Conservation (phyloP, 768 basidiomycete genomes). For the Leccinum ochraceum region DNA sequence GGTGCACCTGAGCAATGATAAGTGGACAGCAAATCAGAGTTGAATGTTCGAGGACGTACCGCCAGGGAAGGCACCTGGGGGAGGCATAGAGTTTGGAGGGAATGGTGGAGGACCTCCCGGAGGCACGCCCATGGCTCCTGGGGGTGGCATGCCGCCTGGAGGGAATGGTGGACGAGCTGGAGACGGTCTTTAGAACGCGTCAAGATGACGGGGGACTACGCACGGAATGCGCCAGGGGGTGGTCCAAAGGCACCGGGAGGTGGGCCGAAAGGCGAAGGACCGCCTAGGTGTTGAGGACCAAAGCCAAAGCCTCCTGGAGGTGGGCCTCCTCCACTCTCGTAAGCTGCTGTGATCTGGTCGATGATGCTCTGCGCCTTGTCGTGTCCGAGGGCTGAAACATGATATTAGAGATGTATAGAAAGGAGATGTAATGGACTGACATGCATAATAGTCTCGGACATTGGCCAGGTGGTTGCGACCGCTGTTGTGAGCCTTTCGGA, state of each 20-base stretch:
- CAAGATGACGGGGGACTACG: conserved; percentile 3
- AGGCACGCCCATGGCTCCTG: conserved; percentile 52
- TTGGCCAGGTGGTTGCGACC: conserved; percentile 97
- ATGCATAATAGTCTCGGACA: conserved; percentile 96
- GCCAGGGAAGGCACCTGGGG: conserved; percentile 49
- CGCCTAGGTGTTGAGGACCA: conserved; percentile 75
- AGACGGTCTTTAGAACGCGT: conserved; percentile 10
- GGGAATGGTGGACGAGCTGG: conserved; percentile 71
- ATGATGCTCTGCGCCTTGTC: conserved; percentile 99
- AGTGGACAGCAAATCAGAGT: conserved; percentile 1
- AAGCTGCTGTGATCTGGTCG: conserved; percentile 95
- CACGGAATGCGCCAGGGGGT: conserved; percentile 36
- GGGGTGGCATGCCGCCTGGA: conserved; percentile 51
- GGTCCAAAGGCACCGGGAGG: conserved; percentile 42
- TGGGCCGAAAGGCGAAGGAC: conserved; percentile 53
- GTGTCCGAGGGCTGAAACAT: conserved; percentile 71
- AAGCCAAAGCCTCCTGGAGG: conserved; percentile 89
- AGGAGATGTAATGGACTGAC: conserved; percentile 42
- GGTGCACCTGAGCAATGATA: conserved; percentile 37
- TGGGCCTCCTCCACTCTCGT: conserved; percentile 83
- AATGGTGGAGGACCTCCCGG: conserved; percentile 71
- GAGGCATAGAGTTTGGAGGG: conserved; percentile 59
- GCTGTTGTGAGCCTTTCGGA: conserved; percentile 97
- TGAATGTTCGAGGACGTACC: conserved; percentile 36
- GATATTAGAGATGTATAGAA: conserved; percentile 11